These are phyloP conservation scores for Chytriomyces sp. DNA, from an alignment of 192 early-diverging fungal genomes.

Conservation along the genomic window DNA sequence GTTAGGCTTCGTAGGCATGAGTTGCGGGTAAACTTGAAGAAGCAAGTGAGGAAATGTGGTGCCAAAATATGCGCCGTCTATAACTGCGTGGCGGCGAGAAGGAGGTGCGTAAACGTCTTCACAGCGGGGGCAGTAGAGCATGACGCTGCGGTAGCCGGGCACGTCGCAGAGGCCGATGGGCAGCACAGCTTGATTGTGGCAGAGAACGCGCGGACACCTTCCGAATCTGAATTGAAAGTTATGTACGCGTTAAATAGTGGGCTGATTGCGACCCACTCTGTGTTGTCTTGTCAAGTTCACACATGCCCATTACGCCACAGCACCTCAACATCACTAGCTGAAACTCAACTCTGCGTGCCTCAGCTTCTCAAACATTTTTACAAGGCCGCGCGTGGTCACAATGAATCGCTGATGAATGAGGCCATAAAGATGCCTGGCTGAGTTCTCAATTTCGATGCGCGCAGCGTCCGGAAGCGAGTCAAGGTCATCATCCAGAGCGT, in stretches of 20 bases:
- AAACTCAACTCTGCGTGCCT: slow-evolving; percentile 73
- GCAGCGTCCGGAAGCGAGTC: slow-evolving; percentile 59
- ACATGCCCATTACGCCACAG: not conserved
- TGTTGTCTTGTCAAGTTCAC: too few species aligned
- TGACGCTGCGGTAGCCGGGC: slow-evolving; percentile 78
- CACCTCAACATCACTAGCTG: not conserved
- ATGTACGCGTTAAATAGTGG: not conserved
- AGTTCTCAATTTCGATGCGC: slow-evolving; percentile 80
- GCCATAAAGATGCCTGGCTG: slow-evolving; percentile 91
- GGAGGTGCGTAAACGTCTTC: slow-evolving; percentile 96
- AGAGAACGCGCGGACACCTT: slow-evolving; percentile 92
- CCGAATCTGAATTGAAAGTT: slow-evolving; percentile 51
- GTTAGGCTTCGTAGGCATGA: slow-evolving; percentile 71
- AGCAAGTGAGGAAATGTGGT: slow-evolving; percentile 96
- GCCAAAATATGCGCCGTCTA: slow-evolving; percentile 97
- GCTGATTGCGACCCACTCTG: too few species aligned
- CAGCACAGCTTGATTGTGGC: slow-evolving; percentile 68
- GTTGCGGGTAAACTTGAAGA: slow-evolving; percentile 84
- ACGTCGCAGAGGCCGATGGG: slow-evolving; percentile 86
- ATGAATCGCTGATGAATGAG: slow-evolving; percentile 97
- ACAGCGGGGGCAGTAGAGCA: slow-evolving; percentile 94
- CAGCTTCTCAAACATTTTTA: slow-evolving; percentile 96
- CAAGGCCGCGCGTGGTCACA: slow-evolving; percentile 86
- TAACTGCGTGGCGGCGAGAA: slow-evolving; percentile 76
- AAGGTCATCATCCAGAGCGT: slow-evolving; percentile 72